These are phyloP conservation scores for Phaffia rhodozyma DNA, from an alignment of 1,284 basidiomycete genomes.

Conservation along the genomic window DNA sequence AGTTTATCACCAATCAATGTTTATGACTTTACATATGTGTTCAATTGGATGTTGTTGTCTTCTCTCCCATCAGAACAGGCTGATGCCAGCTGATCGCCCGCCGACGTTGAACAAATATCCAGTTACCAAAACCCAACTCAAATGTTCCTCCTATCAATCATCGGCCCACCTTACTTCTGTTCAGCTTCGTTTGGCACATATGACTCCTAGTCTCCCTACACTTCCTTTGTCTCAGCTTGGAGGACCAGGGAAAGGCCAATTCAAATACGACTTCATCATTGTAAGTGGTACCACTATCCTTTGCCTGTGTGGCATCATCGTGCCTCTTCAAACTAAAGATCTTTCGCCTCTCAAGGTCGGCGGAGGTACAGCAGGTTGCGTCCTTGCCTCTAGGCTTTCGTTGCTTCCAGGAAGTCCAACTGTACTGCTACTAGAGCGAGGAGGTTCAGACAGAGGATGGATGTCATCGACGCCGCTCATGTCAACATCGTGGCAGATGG, in stretches of 20 bases:
- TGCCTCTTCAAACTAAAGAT: background rate
- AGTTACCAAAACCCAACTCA: no score
- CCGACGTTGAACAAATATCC: no score
- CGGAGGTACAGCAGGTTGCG: constrained; percentile 17
- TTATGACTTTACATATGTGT: no score
- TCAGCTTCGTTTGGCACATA: background rate
- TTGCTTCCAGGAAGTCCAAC: constrained; percentile 6
- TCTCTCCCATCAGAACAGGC: no score
- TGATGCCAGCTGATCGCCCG: no score
- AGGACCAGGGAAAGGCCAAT: background rate
- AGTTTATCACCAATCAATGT: no score
- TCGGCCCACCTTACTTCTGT: no score
- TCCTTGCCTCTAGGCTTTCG: constrained; percentile 17
- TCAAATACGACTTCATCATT: constrained; percentile 16
- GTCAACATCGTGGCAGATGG: constrained; percentile 14
- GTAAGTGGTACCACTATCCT: background rate
- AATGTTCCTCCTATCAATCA: no score
- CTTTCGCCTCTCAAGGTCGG: constrained; percentile 1
- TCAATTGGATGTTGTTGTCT: no score
- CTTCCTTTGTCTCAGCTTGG: constrained; percentile 9
- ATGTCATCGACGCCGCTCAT: constrained; percentile 8
- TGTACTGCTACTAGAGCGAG: constrained; percentile 15
- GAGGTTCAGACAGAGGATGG: background rate
- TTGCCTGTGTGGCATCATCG: background rate
- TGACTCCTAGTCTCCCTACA: constrained; percentile 3